Evolutionary conservation across 768 basidiomycete genomes (phyloP), one percentile per base, ranked within the genome.

Genomic region (Pulveroboletus sp.): DNA sequence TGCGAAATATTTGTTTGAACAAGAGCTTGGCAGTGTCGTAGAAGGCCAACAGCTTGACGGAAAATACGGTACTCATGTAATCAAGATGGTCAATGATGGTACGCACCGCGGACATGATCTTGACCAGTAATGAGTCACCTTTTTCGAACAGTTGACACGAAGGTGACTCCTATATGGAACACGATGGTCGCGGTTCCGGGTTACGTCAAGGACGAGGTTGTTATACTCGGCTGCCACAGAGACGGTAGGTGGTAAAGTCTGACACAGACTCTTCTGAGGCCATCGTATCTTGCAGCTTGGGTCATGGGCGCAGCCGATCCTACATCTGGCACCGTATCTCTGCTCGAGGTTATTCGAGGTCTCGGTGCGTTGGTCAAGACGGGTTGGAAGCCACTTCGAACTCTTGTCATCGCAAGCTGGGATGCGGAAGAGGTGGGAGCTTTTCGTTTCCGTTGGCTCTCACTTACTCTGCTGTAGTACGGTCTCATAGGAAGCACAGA

Each of bases 101-200:
- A 31, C 59, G 50, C 19, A n/a, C 29, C n/a, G 6, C 6, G 2
- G 22, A 43, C 4, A 35, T 36, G 14, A 24, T 12, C 19, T 17
- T 41, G 26, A 20, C 12, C 27, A n/a, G 11, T 17, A 27, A 20
- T 37, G 11, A 27, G 22, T 29, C 19, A 14, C n/a, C 35, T 26
- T 23, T 24, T 17, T 49, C 13, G 16, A 17, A 32, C 44, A 83
- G 88, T 95, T 34, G 78, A 91, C 49, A 82, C 78, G 24, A 81
- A 83, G 61, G 80, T 93, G 12, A 93, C 78, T 5, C 90, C 92
- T 14, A 91, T 95, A 41, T 95, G 91, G 91, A 96, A 95, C 69
- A 76, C 82, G 13, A 87, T 88, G 79, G 85, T 78, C 11, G 76
- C 84, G 24, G 86, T 94, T 50, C 92, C 90, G 7, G 93, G 91